These are phyloP conservation scores for Cladorrhinum sp. DNA, from an alignment of 2,329 filamentous ascomycete species.

Conservation along the genomic window DNA sequence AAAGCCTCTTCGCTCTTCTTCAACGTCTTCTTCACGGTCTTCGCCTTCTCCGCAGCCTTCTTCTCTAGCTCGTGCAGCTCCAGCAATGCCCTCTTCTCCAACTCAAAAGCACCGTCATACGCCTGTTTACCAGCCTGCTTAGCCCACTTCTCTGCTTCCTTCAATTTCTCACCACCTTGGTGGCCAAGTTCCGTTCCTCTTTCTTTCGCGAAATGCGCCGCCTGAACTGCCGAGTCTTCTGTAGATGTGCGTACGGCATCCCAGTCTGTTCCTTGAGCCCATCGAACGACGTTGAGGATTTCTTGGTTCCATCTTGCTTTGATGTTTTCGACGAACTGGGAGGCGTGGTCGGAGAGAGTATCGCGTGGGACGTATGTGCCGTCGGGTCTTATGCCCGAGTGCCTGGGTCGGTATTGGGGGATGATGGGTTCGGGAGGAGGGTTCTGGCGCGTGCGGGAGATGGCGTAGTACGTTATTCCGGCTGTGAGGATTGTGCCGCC, in stretches of 20 bases:
- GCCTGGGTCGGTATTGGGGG: constrained; percentile 30
- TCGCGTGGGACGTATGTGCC: constrained; percentile 35
- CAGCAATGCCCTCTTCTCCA: constrained; percentile 35
- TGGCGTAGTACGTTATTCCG: constrained; percentile 67
- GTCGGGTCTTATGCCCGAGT: constrained; percentile 30
- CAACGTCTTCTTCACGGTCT: constrained; percentile 38
- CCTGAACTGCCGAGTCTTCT: constrained; percentile 40
- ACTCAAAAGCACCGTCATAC: constrained; percentile 24
- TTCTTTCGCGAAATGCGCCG: constrained; percentile 36
- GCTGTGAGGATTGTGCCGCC: constrained; percentile 75
- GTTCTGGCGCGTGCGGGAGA: constrained; percentile 62
- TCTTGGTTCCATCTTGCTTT: constrained; percentile 80
- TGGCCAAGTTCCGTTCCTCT: constrained; percentile 37
- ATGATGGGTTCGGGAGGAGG: constrained; percentile 25
- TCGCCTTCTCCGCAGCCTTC: constrained; percentile 37
- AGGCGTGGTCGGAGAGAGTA: constrained; percentile 49
- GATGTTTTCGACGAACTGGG: constrained; percentile 60
- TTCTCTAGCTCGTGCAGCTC: constrained; percentile 37
- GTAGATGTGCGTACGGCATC: constrained; percentile 55
- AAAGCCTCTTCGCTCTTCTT: constrained; percentile 40
- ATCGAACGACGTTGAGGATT: constrained; percentile 62
- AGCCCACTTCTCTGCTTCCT: neutral
- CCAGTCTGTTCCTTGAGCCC: constrained; percentile 67
- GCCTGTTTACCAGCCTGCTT: constrained; percentile 1
- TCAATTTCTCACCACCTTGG: constrained; percentile 24